These are phyloP conservation scores for Naegleria fowleri DNA, from an alignment of 208 protist species.

Conservation along the genomic window DNA sequence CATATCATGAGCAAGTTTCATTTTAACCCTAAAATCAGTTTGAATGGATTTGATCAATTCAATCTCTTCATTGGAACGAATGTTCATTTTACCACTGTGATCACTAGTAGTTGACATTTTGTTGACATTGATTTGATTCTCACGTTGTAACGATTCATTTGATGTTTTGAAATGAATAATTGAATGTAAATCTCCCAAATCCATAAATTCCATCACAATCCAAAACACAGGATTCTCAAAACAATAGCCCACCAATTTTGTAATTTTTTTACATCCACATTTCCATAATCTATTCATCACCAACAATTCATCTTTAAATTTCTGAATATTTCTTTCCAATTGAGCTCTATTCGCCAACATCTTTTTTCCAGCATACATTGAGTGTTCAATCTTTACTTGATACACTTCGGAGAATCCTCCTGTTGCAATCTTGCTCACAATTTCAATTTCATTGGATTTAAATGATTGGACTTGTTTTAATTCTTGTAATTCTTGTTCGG, in stretches of 20 bases:
- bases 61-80: neutral
- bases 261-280: neutral
- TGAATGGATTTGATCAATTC: neutral
- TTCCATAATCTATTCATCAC: neutral
- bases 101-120: too few relatives aligned
- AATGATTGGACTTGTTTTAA: neutral
- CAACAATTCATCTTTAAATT: neutral
- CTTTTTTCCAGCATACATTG: neutral
- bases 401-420: neutral
- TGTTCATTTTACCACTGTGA: neutral
- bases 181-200: neutral
- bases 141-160: too few relatives aligned
- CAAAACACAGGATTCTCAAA: neutral
- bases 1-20: neutral
- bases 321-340: neutral
- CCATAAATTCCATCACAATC: neutral
- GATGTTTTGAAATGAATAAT: neutral
- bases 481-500: neutral
- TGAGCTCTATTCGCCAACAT: neutral
- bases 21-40: neutral
- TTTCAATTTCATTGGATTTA: neutral
- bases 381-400: neutral
- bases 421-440: neutral
- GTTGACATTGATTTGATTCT: too few relatives aligned
- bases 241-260: neutral